Percentiles rank a stretch among this genome's conserved stretches.
Conservation (phyloP, 495 filamentous ascomycete species). For the Oidiodendron maius region DNA sequence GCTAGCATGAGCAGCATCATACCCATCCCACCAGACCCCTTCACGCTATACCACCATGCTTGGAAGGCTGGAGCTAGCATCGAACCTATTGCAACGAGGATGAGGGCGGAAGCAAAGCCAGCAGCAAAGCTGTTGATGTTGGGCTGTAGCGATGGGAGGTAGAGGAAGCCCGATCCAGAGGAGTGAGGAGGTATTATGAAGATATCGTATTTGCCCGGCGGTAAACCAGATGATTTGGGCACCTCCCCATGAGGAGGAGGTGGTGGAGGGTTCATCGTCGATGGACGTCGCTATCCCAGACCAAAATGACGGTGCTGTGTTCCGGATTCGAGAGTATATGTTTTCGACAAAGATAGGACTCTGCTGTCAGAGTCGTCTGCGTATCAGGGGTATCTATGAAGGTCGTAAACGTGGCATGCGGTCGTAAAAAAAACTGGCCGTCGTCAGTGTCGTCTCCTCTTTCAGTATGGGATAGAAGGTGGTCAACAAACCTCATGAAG, state of each 20-base stretch:
- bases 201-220: conserved; percentile 87
- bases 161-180: conserved; percentile 83
- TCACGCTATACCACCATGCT: conserved; percentile 60
- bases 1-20: conserved; percentile 55
- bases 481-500: conserved; percentile 12
- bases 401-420: conserved; percentile 18
- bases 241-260: conserved; percentile 66
- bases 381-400: conserved; percentile 12
- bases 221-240: conserved; percentile 56
- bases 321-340: conserved; percentile 5
- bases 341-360: too few species aligned
- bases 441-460: background rate
- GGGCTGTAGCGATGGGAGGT: conserved; percentile 81
- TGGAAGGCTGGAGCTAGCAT: conserved; percentile 62
- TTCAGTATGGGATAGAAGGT: conserved; percentile 1
- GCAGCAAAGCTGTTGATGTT: conserved; percentile 88
- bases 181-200: conserved; percentile 96
- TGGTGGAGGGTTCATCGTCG: conserved; percentile 49
- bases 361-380: background rate
- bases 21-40: conserved; percentile 53
- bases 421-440: conserved; percentile 20
- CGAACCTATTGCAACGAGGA: conserved; percentile 59
- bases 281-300: conserved; percentile 8
- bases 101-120: conserved; percentile 68
- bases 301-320: conserved; percentile 1